A percentile compares a stretch with the other conserved stretches of the same genome.
These are phyloP conservation scores for Arthroderma uncinatum DNA, from an alignment of 2,329 filamentous ascomycete genomes.

Conservation along the genomic window DNA sequence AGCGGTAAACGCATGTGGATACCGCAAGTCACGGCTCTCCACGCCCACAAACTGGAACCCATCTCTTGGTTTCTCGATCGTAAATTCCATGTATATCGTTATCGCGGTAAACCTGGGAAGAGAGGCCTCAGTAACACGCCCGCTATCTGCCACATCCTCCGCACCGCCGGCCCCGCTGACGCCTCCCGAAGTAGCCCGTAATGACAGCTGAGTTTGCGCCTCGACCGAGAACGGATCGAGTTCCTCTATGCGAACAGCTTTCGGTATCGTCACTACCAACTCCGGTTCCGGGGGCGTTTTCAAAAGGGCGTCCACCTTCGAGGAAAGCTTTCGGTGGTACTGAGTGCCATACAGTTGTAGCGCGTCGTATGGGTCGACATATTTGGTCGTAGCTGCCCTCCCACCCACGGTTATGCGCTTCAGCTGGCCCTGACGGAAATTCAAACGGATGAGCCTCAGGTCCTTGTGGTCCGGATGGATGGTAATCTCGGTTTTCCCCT, in stretches of 20 bases:
- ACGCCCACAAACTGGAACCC: constrained; percentile 86
- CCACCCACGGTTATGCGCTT: constrained; percentile 41
- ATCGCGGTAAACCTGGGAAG: constrained; percentile 47
- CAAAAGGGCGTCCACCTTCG: constrained; percentile 51
- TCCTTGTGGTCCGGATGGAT: constrained; percentile 54
- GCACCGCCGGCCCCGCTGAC: constrained; percentile 26
- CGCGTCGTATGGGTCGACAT: constrained; percentile 37
- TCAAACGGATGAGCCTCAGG: constrained; percentile 45
- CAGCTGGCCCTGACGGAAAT: constrained; percentile 52
- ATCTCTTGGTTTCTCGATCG: constrained; percentile 63
- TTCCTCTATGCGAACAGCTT: constrained; percentile 51
- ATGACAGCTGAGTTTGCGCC: constrained; percentile 35
- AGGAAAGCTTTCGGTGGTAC: constrained; percentile 67
- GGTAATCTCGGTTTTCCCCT: constrained; percentile 69
- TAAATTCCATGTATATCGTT: constrained; percentile 63
- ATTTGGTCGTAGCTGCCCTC: constrained; percentile 30
- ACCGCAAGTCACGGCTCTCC: constrained; percentile 65
- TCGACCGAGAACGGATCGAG: constrained; percentile 44
- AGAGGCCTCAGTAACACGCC: constrained; percentile 29
- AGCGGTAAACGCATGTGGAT: constrained; percentile 82
- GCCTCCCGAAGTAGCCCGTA: constrained; percentile 29
- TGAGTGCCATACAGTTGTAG: constrained; percentile 46
- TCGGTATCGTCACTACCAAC: constrained; percentile 49
- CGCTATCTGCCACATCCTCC: constrained; percentile 27
- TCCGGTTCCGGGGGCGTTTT: constrained; percentile 45